phyloP scores from a whole-genome alignment of 2,329 filamentous ascomycete species.

The Shiraia bambusicola region DNA sequence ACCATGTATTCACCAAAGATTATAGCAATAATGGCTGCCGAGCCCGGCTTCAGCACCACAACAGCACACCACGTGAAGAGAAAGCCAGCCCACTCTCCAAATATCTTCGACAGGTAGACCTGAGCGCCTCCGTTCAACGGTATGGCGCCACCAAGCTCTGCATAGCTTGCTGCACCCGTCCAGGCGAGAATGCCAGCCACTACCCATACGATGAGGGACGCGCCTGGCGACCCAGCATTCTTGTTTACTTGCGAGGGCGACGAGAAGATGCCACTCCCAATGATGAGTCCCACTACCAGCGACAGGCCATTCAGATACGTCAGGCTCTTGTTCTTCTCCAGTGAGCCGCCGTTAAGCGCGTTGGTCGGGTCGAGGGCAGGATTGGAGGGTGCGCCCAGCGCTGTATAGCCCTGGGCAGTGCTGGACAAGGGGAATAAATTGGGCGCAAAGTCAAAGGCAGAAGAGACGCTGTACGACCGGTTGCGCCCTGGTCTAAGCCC shows the following conservation, averaged over 20 bases:
- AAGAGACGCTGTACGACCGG: slow-evolving; percentile 86
- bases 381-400: slow-evolving; percentile 74
- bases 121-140: slow-evolving; percentile 93
- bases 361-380: slow-evolving; percentile 55
- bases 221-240: slow-evolving; percentile 88
- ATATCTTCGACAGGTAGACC: slow-evolving; percentile 93
- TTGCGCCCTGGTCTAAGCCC: slow-evolving; percentile 48
- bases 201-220: slow-evolving; percentile 85
- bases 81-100: slow-evolving; percentile 89
- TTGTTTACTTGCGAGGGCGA: slow-evolving; percentile 90
- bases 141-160: slow-evolving; percentile 92
- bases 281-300: slow-evolving; percentile 87
- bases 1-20: slow-evolving; percentile 99
- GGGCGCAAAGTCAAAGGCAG: slow-evolving; percentile 92
- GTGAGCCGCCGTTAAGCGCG: slow-evolving; percentile 69
- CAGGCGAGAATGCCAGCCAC: slow-evolving; percentile 91
- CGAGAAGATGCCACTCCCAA: slow-evolving; percentile 95
- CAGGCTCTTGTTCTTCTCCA: slow-evolving; percentile 94
- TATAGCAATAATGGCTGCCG: slow-evolving; percentile 90
- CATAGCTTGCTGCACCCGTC: slow-evolving; percentile 94
- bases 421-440: slow-evolving; percentile 91
- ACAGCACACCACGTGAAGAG: slow-evolving; percentile 96
- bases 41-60: slow-evolving; percentile 88
- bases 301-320: slow-evolving; percentile 93
- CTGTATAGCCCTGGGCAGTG: slow-evolving; percentile 75